phyloP scores from a whole-genome alignment of 2,329 filamentous ascomycete species.

The Colletotrichum simmondsii region DNA sequence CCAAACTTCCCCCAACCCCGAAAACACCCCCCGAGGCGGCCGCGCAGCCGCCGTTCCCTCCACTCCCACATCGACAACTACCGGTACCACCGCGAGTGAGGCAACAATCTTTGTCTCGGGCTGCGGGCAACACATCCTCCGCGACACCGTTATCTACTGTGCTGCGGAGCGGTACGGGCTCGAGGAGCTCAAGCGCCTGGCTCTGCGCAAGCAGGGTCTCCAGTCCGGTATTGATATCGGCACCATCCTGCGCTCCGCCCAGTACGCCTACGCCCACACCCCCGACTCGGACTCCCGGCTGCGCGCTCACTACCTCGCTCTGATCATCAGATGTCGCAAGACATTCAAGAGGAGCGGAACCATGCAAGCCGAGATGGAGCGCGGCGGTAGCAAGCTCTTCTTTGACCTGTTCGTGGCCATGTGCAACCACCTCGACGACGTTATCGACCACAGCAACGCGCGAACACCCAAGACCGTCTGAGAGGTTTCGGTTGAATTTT shows the following conservation, averaged over 20 bases:
- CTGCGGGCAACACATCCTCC: slow-evolving; percentile 80
- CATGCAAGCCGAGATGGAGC: slow-evolving; percentile 99
- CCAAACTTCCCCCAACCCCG: slow-evolving; percentile 61
- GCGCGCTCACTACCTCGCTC: slow-evolving; percentile 95
- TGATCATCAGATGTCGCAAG: slow-evolving; percentile 97
- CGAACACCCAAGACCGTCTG: slow-evolving; percentile 68
- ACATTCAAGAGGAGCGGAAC: slow-evolving; percentile 98
- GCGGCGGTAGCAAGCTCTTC: slow-evolving; percentile 89
- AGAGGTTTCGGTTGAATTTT: slow-evolving; percentile 39
- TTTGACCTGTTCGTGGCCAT: slow-evolving; percentile 98
- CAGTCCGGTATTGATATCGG: slow-evolving; percentile 92
- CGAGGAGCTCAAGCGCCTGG: slow-evolving; percentile 90
- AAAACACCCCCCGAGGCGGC: slow-evolving; percentile 53
- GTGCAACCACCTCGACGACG: slow-evolving; percentile 98
- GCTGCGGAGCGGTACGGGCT: slow-evolving; percentile 90
- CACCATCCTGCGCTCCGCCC: slow-evolving; percentile 90
- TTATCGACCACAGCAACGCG: slow-evolving; percentile 85
- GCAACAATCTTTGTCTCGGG: slow-evolving; percentile 82
- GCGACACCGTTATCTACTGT: slow-evolving; percentile 96
- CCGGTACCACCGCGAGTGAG: slow-evolving; percentile 66
- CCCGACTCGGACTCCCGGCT: slow-evolving; percentile 92
- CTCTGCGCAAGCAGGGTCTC: slow-evolving; percentile 93
- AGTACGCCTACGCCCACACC: slow-evolving; percentile 96
- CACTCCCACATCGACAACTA: slow-evolving; percentile 34
- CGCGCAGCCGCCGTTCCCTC: slow-evolving; percentile 52